These are phyloP conservation scores for Populus nigra DNA, from an alignment of 345 rosid genomes.

Conservation along the genomic window DNA sequence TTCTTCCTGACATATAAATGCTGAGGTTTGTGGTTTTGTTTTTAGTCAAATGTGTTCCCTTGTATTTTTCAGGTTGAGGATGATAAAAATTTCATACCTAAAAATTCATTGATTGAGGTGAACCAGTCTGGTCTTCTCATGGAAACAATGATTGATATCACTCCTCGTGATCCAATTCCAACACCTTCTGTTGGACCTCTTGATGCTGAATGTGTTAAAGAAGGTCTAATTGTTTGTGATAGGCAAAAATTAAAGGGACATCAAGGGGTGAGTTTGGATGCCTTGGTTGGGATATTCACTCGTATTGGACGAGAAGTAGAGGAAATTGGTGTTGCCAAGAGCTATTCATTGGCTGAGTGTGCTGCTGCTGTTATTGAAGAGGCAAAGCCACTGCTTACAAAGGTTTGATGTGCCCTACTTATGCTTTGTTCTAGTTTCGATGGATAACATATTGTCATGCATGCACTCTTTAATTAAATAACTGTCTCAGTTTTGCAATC, in stretches of 20 bases:
- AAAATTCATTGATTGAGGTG: slow-evolving; percentile 83
- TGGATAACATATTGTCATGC: not conserved
- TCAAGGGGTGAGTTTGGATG: slow-evolving; percentile 95
- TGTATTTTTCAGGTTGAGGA: slow-evolving; percentile 69
- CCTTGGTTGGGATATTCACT: slow-evolving; percentile 80
- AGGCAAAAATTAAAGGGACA: slow-evolving; percentile 81
- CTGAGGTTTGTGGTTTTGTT: not conserved
- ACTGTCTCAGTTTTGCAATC: not conserved
- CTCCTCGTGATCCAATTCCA: slow-evolving; percentile 86
- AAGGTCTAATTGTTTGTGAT: slow-evolving; percentile 87
- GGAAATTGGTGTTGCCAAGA: slow-evolving; percentile 67
- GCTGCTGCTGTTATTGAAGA: slow-evolving; percentile 81
- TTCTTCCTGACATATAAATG: not conserved
- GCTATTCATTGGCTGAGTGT: slow-evolving; percentile 66
- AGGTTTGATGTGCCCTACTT: slow-evolving; percentile 55
- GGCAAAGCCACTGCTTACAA: slow-evolving; percentile 77
- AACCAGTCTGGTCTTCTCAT: slow-evolving; percentile 97
- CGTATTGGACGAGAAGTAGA: slow-evolving; percentile 87
- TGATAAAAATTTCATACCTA: slow-evolving; percentile 88
- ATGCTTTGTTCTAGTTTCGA: not conserved
- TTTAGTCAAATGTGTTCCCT: slow-evolving; percentile 1
- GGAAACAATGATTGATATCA: slow-evolving; percentile 94
- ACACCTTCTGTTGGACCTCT: slow-evolving; percentile 76
- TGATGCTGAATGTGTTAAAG: slow-evolving; percentile 68
- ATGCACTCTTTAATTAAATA: not conserved